A percentile compares a stretch with the other conserved stretches of the same genome.
phyloP scores from a whole-genome alignment of 768 basidiomycete species.

The Lepiota venenata region DNA sequence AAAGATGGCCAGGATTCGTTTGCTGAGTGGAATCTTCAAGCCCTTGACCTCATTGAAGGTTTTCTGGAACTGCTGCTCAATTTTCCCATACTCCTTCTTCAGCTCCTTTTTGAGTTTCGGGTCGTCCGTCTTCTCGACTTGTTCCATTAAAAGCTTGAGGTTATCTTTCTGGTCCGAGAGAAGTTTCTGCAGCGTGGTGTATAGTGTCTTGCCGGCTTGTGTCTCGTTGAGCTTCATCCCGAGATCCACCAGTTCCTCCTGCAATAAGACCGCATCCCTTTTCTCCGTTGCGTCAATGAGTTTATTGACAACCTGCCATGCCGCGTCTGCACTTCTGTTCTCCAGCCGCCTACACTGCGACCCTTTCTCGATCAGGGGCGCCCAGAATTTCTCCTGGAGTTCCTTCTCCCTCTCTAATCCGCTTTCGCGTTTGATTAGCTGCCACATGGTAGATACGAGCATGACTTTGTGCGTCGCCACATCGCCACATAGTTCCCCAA shows the following conservation, averaged over 20 bases:
- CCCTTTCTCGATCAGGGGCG: slow-evolving; percentile 22
- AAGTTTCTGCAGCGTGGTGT: slow-evolving; percentile 21
- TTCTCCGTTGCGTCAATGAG: slow-evolving; percentile 14
- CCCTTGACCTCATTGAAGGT: slow-evolving; percentile 5
- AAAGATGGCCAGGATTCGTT: neutral
- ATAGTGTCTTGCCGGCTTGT: slow-evolving; percentile 25
- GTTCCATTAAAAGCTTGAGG: neutral
- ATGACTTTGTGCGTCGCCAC: slow-evolving; percentile 26
- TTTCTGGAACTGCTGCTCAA: slow-evolving; percentile 7
- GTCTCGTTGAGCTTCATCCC: slow-evolving; percentile 25
- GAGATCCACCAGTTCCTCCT: slow-evolving; percentile 29
- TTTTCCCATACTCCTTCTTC: neutral
- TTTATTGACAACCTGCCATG: slow-evolving; percentile 24
- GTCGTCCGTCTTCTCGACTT: slow-evolving; percentile 8
- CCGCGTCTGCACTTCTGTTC: slow-evolving; percentile 16
- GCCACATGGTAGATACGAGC: slow-evolving; percentile 38
- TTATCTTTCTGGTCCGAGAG: slow-evolving; percentile 22
- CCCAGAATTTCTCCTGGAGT: slow-evolving; percentile 28
- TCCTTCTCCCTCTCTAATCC: slow-evolving; percentile 25
- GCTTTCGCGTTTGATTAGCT: slow-evolving; percentile 17
- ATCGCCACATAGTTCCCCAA: slow-evolving; percentile 24
- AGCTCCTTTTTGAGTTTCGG: neutral
- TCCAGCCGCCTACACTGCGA: slow-evolving; percentile 22
- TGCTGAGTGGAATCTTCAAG: neutral
- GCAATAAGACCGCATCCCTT: slow-evolving; percentile 21